Conservation (phyloP, 176 grass and related monocot species). For the Guadua angustifolia region DNA sequence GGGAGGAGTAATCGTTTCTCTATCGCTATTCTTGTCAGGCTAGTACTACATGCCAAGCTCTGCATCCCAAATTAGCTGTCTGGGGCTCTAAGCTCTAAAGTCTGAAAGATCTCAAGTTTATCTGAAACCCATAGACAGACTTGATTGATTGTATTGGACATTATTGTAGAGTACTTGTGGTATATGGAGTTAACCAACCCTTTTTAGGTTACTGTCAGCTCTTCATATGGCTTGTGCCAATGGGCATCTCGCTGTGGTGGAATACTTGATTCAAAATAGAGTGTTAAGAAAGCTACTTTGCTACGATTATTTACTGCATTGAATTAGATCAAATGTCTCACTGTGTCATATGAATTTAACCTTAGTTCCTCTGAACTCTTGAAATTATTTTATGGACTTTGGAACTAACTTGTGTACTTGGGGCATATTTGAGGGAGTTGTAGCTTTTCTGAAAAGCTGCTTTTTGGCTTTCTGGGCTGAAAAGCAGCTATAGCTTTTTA, state of each 20-base stretch:
- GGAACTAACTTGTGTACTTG: slow-evolving; percentile 2
- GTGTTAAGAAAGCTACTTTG: slow-evolving; percentile 55
- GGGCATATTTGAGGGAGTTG: neutral
- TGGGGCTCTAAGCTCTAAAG: neutral
- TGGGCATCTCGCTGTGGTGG: slow-evolving; percentile 83
- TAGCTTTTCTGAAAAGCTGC: no score
- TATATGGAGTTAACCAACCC: slow-evolving; percentile 6
- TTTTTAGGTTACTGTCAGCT: slow-evolving; percentile 52
- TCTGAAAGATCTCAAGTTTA: neutral
- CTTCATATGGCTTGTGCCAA: slow-evolving; percentile 97
- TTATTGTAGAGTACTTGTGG: slow-evolving; percentile 4
- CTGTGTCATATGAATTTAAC: slow-evolving; percentile 1
- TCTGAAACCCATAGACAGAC: neutral
- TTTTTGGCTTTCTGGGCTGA: no score
- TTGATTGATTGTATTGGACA: neutral
- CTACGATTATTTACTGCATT: neutral
- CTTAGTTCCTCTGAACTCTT: neutral
- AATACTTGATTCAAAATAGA: slow-evolving; percentile 92
- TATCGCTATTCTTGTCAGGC: neutral
- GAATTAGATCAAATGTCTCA: neutral
- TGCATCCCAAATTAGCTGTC: neutral
- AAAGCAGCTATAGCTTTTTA: no score
- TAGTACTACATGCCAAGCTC: neutral
- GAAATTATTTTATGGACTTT: slow-evolving; percentile 1
- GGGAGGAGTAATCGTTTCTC: neutral